A percentile compares a stretch with the other conserved stretches of the same genome.
Conservation (phyloP, 192 early-diverging fungal genomes). For the Gonapodya prolifera region DNA sequence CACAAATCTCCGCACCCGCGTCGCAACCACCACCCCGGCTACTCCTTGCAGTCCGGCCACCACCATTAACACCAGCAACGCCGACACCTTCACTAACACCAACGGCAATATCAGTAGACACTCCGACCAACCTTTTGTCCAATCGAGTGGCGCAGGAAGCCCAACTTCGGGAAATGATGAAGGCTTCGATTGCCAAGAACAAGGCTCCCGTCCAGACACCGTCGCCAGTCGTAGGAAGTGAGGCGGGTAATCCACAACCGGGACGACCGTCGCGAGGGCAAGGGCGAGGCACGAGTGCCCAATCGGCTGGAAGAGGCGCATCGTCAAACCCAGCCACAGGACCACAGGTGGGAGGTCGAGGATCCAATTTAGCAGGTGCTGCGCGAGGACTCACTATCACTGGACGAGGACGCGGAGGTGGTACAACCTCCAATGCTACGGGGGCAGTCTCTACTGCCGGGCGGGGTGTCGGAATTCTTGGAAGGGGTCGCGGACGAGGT, state of each 20-base stretch:
- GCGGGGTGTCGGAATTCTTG: neutral
- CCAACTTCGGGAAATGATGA: neutral
- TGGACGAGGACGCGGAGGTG: neutral
- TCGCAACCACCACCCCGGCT: too few relatives aligned
- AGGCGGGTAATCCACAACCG: too few relatives aligned
- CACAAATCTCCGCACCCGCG: too few relatives aligned
- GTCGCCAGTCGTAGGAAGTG: too few relatives aligned
- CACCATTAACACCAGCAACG: neutral
- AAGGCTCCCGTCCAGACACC: neutral
- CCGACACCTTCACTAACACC: neutral
- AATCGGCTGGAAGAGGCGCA: too few relatives aligned
- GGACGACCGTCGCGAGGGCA: too few relatives aligned
- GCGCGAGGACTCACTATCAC: neutral
- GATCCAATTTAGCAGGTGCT: neutral
- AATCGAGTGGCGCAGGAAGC: neutral
- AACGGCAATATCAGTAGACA: neutral
- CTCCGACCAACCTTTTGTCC: neutral
- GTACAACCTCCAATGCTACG: neutral
- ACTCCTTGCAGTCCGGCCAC: neutral
- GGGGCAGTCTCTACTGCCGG: neutral
- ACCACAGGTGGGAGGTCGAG: too few relatives aligned
- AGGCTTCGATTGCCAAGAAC: neutral
- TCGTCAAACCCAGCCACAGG: too few relatives aligned
- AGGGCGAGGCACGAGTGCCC: too few relatives aligned
- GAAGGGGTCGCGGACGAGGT: neutral